These are phyloP conservation scores for Euphorbia corollata DNA, from an alignment of 441 rosid genomes.

Conservation along the genomic window DNA sequence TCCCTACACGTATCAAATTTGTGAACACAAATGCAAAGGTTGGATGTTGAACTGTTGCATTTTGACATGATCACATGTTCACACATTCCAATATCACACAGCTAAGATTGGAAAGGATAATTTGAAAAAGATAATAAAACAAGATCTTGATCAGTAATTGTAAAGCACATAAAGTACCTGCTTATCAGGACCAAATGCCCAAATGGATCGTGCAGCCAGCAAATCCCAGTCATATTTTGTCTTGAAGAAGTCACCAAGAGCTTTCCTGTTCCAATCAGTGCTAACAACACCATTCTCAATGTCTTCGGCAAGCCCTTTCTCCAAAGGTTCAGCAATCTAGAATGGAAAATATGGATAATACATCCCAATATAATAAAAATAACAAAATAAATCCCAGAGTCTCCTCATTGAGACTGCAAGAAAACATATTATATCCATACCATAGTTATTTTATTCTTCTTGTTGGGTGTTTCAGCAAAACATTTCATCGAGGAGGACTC, in stretches of 20 bases:
- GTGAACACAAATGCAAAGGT: constrained; percentile 6
- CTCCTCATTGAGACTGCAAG: background rate
- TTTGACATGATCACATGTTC: no score
- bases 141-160: background rate
- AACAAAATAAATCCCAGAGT: background rate
- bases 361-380: background rate
- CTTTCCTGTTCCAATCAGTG: constrained; percentile 77
- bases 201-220: constrained; percentile 92
- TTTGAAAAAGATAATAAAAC: constrained; percentile 10
- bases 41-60: background rate
- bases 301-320: constrained; percentile 90
- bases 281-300: constrained; percentile 87
- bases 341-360: constrained; percentile 8
- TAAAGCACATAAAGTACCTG: constrained; percentile 43
- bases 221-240: constrained; percentile 95
- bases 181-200: constrained; percentile 98
- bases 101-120: background rate
- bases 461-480: constrained; percentile 96
- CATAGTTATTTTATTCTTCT: constrained; percentile 94
- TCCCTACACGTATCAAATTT: constrained; percentile 44
- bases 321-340: constrained; percentile 95
- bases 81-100: background rate
- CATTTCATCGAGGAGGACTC: constrained; percentile 96
- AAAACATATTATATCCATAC: constrained; percentile 27
- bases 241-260: constrained; percentile 85